Conservation (phyloP, 768 basidiomycete genomes). For the Guyanaporus albipodus region DNA sequence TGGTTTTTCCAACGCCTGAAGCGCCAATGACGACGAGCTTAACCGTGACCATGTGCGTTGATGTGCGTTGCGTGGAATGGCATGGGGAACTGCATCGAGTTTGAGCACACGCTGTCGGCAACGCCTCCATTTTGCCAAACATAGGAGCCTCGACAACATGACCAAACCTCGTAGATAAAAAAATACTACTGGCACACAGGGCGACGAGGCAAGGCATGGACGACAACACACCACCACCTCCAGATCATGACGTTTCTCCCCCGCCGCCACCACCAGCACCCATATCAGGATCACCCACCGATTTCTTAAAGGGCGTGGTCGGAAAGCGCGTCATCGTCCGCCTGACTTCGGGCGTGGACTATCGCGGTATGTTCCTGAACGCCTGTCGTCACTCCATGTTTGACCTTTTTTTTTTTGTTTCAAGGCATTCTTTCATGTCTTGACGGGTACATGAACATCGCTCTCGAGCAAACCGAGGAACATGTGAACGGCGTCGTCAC, state of each 20-base stretch:
- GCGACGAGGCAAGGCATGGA: too few relatives aligned
- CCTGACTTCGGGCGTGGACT: slow-evolving; percentile 89
- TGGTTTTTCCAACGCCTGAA: slow-evolving; percentile 84
- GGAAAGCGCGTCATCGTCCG: slow-evolving; percentile 95
- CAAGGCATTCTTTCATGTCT: slow-evolving; percentile 94
- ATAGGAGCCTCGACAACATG: slow-evolving; percentile 14
- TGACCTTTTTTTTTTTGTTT: not conserved
- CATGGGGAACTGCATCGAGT: slow-evolving; percentile 18
- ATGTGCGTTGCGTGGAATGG: slow-evolving; percentile 5
- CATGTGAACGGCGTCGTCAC: slow-evolving; percentile 84
- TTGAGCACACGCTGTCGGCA: slow-evolving; percentile 2
- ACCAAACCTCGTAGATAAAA: not conserved
- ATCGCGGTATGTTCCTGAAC: slow-evolving; percentile 58
- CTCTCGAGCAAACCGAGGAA: slow-evolving; percentile 95
- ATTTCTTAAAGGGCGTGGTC: slow-evolving; percentile 92
- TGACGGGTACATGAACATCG: slow-evolving; percentile 99
- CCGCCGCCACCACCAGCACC: slow-evolving; percentile 47
- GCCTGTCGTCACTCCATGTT: not conserved
- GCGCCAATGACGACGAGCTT: slow-evolving; percentile 82
- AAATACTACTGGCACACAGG: too few relatives aligned
- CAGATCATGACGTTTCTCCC: slow-evolving; percentile 39
- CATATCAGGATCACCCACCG: slow-evolving; percentile 78
- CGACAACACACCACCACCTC: slow-evolving; percentile 34
- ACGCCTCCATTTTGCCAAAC: too few relatives aligned
- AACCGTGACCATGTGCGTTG: slow-evolving; percentile 55